Conservation (phyloP, 2,329 filamentous ascomycete genomes). For the Berkeleyomyces rouxiae region DNA sequence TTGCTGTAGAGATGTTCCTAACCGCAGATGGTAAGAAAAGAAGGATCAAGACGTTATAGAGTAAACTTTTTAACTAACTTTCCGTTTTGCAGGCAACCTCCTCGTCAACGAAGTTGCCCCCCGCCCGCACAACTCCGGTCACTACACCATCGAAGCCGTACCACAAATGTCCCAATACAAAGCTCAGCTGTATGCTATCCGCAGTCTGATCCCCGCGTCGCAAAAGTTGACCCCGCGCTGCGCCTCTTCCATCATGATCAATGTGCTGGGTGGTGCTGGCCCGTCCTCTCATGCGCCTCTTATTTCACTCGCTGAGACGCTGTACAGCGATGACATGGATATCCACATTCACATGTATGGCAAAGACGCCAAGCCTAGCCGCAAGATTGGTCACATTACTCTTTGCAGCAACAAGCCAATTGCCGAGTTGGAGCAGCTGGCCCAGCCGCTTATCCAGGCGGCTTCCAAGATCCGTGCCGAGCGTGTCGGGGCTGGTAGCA, state of each 20-base stretch:
- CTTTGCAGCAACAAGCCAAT: constrained; percentile 52
- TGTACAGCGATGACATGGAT: constrained; percentile 30
- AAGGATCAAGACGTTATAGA: constrained; percentile 4
- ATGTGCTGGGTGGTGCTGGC: constrained; percentile 56
- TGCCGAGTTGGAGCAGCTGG: constrained; percentile 40
- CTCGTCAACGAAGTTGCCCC: constrained; percentile 80
- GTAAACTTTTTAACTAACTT: constrained; percentile 7
- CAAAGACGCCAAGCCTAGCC: constrained; percentile 69
- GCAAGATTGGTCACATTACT: constrained; percentile 93
- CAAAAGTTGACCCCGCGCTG: constrained; percentile 40
- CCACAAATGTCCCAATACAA: constrained; percentile 79
- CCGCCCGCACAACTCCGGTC: constrained; percentile 74
- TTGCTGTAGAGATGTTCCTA: constrained; percentile 93
- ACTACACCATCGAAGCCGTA: constrained; percentile 88
- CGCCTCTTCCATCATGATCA: constrained; percentile 57
- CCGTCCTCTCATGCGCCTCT: constrained; percentile 43
- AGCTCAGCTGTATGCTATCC: constrained; percentile 71
- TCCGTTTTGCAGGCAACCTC: constrained; percentile 30
- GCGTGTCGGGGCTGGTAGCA: constrained; percentile 27
- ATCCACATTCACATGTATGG: constrained; percentile 73
- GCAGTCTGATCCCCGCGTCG: constrained; percentile 44
- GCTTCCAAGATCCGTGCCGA: constrained; percentile 43
- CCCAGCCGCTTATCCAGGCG: constrained; percentile 51
- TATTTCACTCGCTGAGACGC: constrained; percentile 28
- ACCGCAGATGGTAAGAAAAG: constrained; percentile 42